Conservation (phyloP, 2,329 filamentous ascomycete species). For the Akanthomyces muscarius region DNA sequence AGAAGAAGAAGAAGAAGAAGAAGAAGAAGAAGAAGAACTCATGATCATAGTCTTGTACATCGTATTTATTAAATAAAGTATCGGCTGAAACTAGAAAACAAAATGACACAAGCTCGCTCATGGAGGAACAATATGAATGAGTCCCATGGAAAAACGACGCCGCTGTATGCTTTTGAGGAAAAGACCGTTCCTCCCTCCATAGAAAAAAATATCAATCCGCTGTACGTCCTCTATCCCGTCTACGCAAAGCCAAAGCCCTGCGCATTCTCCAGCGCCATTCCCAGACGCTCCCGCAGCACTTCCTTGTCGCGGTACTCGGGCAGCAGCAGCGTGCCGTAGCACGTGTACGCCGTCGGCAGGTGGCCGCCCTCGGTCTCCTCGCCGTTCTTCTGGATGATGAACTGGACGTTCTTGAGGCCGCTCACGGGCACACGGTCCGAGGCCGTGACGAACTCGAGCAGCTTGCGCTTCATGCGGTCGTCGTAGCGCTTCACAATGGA, state of each 20-base stretch:
- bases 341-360: conserved; percentile 86
- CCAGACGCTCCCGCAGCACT: conserved; percentile 68
- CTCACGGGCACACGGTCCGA: conserved; percentile 86
- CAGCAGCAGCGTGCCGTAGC: conserved; percentile 82
- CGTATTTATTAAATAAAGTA: conserved; percentile 9
- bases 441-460: conserved; percentile 93
- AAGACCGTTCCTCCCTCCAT: not conserved
- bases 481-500: conserved; percentile 65
- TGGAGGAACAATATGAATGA: not conserved
- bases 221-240: conserved; percentile 4
- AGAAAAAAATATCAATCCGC: not conserved
- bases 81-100: not conserved
- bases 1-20: not conserved
- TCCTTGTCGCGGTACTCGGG: conserved; percentile 74
- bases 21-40: too few relatives aligned
- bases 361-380: conserved; percentile 52
- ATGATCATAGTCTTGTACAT: not conserved
- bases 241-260: conserved; percentile 84
- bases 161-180: conserved; percentile 3
- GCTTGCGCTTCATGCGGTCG: conserved; percentile 64
- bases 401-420: conserved; percentile 76
- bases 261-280: conserved; percentile 82
- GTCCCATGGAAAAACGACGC: not conserved
- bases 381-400: conserved; percentile 76
- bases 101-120: conserved; percentile 8